Evolutionary conservation across 2,329 filamentous ascomycete species (phyloP).

Genomic region (Calonectria honghensis): DNA sequence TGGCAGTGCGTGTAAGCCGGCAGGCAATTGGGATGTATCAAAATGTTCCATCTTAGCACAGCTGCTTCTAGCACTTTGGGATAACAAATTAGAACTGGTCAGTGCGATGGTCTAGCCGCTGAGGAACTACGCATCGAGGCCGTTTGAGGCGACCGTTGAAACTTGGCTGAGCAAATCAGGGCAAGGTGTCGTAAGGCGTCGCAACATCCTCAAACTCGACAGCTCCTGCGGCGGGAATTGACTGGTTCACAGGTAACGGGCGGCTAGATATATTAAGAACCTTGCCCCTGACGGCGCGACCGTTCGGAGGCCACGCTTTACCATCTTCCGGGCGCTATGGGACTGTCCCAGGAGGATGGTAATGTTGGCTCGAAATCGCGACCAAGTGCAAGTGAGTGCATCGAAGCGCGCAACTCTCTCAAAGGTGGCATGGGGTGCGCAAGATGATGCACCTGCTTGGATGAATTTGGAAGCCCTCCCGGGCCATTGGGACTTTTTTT

Average conservation of each 20-base stretch:
- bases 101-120: background rate
- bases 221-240: background rate
- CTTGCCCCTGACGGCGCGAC: constrained; percentile 11
- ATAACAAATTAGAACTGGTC: background rate
- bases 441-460: background rate
- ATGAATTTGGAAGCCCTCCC: background rate
- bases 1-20: background rate
- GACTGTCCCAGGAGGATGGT: constrained; percentile 23
- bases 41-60: background rate
- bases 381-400: constrained; percentile 22
- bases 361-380: constrained; percentile 21
- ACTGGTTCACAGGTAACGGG: background rate
- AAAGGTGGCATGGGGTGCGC: background rate
- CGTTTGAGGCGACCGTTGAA: background rate
- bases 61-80: background rate
- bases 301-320: background rate
- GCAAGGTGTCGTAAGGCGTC: background rate
- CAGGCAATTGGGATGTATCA: background rate
- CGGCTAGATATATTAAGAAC: background rate
- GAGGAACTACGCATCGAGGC: background rate
- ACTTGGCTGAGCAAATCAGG: constrained; percentile 2
- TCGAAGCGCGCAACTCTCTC: background rate
- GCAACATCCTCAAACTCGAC: constrained; percentile 28
- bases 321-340: background rate
- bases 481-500: background rate